A percentile compares a stretch with the other conserved stretches of the same genome.
Conservation (phyloP, 257 asterid species). For the Henckelia pumila region DNA sequence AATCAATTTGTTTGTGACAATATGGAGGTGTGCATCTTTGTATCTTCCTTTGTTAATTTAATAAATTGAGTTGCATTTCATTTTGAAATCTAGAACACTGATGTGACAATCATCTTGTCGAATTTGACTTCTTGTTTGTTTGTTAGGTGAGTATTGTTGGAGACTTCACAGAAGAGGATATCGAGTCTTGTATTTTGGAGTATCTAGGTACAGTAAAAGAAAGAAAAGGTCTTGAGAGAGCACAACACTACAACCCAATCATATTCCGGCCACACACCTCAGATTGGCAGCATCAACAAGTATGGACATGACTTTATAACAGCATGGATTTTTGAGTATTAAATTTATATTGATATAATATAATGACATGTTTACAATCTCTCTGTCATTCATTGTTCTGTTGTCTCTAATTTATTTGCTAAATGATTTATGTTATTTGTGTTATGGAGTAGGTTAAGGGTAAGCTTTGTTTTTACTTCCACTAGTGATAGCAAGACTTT, state of each 20-base stretch:
- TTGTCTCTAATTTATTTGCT: too few relatives aligned
- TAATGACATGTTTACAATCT: neutral
- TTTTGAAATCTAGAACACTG: constrained; percentile 16
- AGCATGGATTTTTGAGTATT: neutral
- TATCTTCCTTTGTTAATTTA: neutral
- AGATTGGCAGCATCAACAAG: constrained; percentile 90
- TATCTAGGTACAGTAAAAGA: constrained; percentile 84
- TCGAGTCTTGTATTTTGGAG: constrained; percentile 90
- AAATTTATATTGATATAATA: neutral
- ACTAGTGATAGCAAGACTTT: too few relatives aligned
- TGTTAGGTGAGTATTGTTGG: constrained; percentile 95
- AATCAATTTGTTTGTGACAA: constrained; percentile 82
- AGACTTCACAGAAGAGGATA: constrained; percentile 94
- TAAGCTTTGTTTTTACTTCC: neutral
- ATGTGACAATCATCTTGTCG: constrained; percentile 18
- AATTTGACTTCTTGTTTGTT: constrained; percentile 23
- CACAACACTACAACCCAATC: constrained; percentile 68
- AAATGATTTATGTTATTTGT: neutral
- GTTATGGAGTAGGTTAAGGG: neutral
- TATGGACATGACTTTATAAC: constrained; percentile 33
- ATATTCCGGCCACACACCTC: constrained; percentile 58
- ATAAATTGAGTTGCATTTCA: constrained; percentile 6
- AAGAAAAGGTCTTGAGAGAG: constrained; percentile 66
- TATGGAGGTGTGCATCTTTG: constrained; percentile 78
- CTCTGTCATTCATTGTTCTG: neutral